Base-by-base conservation (phyloP, 2,329 filamentous ascomycete genomes). In the Calonectria pseudoturangicola region DNA sequence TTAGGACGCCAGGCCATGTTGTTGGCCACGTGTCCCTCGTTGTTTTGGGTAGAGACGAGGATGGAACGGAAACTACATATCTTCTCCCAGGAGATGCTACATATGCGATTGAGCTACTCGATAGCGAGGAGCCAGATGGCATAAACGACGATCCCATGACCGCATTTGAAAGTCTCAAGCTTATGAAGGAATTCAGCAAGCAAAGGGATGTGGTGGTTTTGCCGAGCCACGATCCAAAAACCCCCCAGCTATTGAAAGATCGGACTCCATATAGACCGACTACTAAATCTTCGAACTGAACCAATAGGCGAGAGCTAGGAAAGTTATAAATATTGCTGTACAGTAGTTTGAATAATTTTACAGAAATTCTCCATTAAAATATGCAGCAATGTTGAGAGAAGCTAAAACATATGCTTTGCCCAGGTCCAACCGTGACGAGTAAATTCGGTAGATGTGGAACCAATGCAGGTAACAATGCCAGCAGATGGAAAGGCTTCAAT, bases 1-100 rank as follows among this genome's bases (percentile, higher is more conserved):
- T 71, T 2, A 39, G 30, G n/a, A 71, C 69, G 12, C 69, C 69
- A 1, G 69, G 69, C 2, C 69, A 71, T n/a, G 69, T 71, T 12
- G 45, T 50, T 1, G 69, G 69, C 9, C 69, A 71, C 28, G 27
- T 68, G 10, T 71, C 64, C 3, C 27, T 71, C 30, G 28, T 71
- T 15, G 69, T 71, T 16, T 63, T 33, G 33, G 69, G 54, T 4
- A 50, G 21, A 2, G 47, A 68, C 8, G 50, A 66, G 5, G 50
- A 70, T 15, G 68, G 33, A 5, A 60, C 39, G 1, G 21, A 16
- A 16, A 71, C 69, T 4, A 71, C 69, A 1, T 71, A 71, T 51
- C 45, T 71, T 1, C n/a, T 68, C 3, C 30, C 64, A 1, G 69
- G 45, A 21, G 69, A 71, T 41, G 69, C 69, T 4, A 71, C 69